Base-by-base conservation (phyloP, 225 moss, liverwort and hornwort species). In the Bryum argenteum region DNA sequence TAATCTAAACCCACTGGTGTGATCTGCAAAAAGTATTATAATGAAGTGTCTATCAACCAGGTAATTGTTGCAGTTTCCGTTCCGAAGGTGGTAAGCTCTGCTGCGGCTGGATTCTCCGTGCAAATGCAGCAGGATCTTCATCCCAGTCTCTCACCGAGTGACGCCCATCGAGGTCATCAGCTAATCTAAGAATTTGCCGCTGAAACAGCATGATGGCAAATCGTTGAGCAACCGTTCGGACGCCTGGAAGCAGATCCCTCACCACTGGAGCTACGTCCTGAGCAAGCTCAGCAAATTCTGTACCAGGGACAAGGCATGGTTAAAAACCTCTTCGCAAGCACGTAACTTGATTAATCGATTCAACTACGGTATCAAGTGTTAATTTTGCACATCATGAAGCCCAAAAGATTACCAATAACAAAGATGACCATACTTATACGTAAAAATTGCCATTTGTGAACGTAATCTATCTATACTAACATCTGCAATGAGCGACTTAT, bases 161-260 rank as follows among this genome's bases (percentile, higher is more conserved):
- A 63, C 74, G 80, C 15, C 96, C 96, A 63, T 97, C 96, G 6
- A 97, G 77, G 60, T 93, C 96, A 73, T 97, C 93, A 2, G 93
- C 93, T 41, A 97, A 74, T 43, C 93, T 84, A 21, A 97, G 85
- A 48, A 83, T 73, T 50, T 93, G 86, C 33, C 93, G 76, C 70
- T 93, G 93, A 11, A 91, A 67, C 2, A 93, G 71, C 86, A 93
- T 91, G 5, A 82, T 80, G 57, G 67, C 80, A 55, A 96, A 96
- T 20, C 90, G 77, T 73, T 85, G 96, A 48, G 85, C 82, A 54
- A 90, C 82, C 8, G 89, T 85, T 71, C 82, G 80, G 51, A 96
- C 86, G 9, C 96, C 96, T 8, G 96, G 93, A 9, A 96, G 81
- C 51, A 96, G 83, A 69, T 85, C 84, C 62, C 79, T 48, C 42